phyloP scores from a whole-genome alignment of 192 early-diverging fungal genomes.

The Entomortierella parvispora region DNA sequence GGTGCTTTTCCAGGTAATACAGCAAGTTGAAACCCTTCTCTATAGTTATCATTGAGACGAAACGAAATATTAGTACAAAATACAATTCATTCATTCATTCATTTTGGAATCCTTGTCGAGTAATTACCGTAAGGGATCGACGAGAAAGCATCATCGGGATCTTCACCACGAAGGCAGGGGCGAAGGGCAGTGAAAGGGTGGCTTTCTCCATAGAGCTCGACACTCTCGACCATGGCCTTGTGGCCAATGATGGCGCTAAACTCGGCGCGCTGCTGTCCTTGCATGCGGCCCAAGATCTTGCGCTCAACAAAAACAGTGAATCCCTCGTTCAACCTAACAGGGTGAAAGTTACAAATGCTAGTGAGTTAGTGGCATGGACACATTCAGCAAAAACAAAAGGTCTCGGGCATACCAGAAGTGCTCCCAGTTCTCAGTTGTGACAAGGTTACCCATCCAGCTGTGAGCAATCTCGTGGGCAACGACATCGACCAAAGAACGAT shows the following conservation, averaged over 20 bases:
- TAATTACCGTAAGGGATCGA: conserved; percentile 81
- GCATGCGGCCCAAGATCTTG: conserved; percentile 85
- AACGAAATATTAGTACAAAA: neutral
- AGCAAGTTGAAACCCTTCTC: conserved; percentile 97
- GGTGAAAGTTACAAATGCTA: no score
- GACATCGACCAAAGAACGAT: conserved; percentile 93
- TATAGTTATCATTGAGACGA: conserved; percentile 34
- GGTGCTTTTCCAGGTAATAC: conserved; percentile 88
- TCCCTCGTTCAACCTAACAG: conserved; percentile 94
- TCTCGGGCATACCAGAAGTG: conserved; percentile 47
- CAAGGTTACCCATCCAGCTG: conserved; percentile 91
- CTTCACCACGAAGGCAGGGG: conserved; percentile 73
- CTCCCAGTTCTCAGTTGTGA: conserved; percentile 85
- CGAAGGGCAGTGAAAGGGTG: conserved; percentile 74
- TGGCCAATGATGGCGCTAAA: conserved; percentile 89
- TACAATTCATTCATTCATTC: neutral
- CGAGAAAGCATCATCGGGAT: conserved; percentile 86
- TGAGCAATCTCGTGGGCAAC: conserved; percentile 95
- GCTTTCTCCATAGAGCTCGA: conserved; percentile 69
- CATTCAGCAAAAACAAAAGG: neutral
- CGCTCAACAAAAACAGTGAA: conserved; percentile 94
- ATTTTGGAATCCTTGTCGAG: neutral
- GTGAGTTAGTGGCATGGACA: neutral
- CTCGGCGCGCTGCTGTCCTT: conserved; percentile 80
- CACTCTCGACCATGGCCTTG: conserved; percentile 75